Base-by-base conservation (phyloP, 768 basidiomycete species). In the Tephrocybe sp. region DNA sequence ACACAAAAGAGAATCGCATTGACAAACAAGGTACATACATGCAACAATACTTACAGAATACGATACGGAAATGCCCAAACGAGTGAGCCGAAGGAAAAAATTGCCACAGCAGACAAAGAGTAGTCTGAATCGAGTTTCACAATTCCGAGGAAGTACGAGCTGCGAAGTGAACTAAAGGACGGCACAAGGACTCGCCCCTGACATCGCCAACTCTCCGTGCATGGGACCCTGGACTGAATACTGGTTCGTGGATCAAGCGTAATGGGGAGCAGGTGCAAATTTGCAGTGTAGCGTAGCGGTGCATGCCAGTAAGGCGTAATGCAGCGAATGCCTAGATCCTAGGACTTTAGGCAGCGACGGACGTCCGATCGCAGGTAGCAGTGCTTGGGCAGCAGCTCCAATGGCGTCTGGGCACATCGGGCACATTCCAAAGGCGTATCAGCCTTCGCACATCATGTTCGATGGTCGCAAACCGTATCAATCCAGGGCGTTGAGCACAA, bases 141-240 rank as follows among this genome's bases (percentile, higher is more conserved):
- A 38, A 33, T 34, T 47, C 41, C 20, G 23, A 34, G 49, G 33
- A 54, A 54, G 61, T 51, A 64, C 66, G 78, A 71, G 78, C 81
- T 74, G 77, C 82, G 77, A 83, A 84, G 79, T 82, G 78, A 72
- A 79, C 83, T 84, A 53, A 84, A 84, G 77, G 73, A 73, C 72
- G 61, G 59, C 57, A 49, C 49, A 32, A 40, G 52, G 47, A 31
- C 55, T 45, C 20, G 40, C 11, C 20, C 36, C 34, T 30, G 10
- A 20, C 22, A 17, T 66, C 20, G n/a, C 32, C 31, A 5, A 41
- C 39, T 48, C 47, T 40, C 47, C 31, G 39, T 48, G 39, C 48
- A 49, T 41, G 39, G 32, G 20, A 39, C 31, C 39, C 48, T 30
- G 13, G 47, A 19, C 48, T 30, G n/a, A 31, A 17, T 7, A 36